phyloP scores from a whole-genome alignment of 768 basidiomycete species.

The Boletellus emodensis region DNA sequence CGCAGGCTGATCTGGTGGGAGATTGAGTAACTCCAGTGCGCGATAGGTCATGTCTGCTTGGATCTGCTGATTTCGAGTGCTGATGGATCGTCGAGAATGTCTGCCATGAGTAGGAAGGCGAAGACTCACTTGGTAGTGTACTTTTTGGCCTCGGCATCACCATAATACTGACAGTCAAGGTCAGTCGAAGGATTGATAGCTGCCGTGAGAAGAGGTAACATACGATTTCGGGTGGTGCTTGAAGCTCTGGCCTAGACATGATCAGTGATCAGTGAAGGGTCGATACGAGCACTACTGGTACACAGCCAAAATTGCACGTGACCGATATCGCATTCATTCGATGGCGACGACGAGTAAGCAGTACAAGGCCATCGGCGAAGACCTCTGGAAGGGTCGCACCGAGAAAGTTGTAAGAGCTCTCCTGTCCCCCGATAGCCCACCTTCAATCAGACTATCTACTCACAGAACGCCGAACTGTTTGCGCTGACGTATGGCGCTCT shows the following conservation, averaged over 20 bases:
- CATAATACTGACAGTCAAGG: slow-evolving; percentile 73
- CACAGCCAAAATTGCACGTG: no score
- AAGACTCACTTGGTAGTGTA: slow-evolving; percentile 85
- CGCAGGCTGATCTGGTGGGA: slow-evolving; percentile 75
- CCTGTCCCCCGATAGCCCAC: slow-evolving; percentile 6
- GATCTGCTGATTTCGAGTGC: slow-evolving; percentile 93
- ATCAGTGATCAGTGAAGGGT: slow-evolving; percentile 25
- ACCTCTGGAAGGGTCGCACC: slow-evolving; percentile 89
- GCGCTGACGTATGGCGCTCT: slow-evolving; percentile 95
- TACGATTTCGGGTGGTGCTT: slow-evolving; percentile 91
- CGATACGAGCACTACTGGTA: background rate
- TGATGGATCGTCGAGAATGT: slow-evolving; percentile 11
- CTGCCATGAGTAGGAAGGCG: background rate
- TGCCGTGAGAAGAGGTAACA: background rate
- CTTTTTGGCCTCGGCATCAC: slow-evolving; percentile 91
- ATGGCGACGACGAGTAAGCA: slow-evolving; percentile 80
- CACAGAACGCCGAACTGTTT: slow-evolving; percentile 95
- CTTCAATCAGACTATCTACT: slow-evolving; percentile 16
- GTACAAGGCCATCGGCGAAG: slow-evolving; percentile 87
- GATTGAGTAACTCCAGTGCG: slow-evolving; percentile 83
- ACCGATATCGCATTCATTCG: slow-evolving; percentile 12
- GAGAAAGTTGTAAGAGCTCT: slow-evolving; percentile 77
- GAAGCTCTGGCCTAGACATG: slow-evolving; percentile 87
- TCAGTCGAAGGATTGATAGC: background rate
- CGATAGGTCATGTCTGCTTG: slow-evolving; percentile 98